Evolutionary conservation across 2,329 filamentous ascomycete species (phyloP).

Genomic region (Aspergillus bombycis): DNA sequence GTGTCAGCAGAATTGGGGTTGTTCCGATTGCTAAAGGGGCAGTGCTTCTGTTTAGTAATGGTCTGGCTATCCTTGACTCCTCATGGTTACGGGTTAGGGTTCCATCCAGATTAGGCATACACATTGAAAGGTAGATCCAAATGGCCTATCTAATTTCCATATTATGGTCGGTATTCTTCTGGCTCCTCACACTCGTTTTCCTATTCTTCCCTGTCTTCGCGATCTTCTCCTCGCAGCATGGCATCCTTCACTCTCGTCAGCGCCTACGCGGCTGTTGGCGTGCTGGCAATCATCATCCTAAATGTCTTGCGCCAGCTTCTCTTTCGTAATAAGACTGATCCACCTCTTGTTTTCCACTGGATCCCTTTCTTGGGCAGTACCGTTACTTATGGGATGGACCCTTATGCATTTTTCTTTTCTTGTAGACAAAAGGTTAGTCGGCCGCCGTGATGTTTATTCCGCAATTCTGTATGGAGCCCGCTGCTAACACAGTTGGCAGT

Average conservation of each 20-base stretch:
- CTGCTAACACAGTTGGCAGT: slow-evolving; percentile 53
- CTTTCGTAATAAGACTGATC: slow-evolving; percentile 62
- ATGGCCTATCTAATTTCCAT: neutral
- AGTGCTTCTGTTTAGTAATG: slow-evolving; percentile 3
- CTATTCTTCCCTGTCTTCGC: neutral
- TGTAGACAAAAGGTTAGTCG: slow-evolving; percentile 69
- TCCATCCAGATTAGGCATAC: neutral
- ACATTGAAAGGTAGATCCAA: neutral
- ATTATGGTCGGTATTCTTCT: neutral
- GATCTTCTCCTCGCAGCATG: slow-evolving; percentile 15
- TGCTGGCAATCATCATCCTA: slow-evolving; percentile 13
- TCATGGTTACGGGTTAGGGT: neutral
- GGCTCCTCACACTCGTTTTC: neutral
- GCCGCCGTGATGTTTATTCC: neutral
- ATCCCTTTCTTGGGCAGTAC: slow-evolving; percentile 61
- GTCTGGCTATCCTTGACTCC: neutral
- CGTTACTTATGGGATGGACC: slow-evolving; percentile 54
- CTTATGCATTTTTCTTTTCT: slow-evolving; percentile 78
- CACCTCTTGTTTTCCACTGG: slow-evolving; percentile 79
- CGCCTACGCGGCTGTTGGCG: slow-evolving; percentile 16
- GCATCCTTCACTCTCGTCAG: slow-evolving; percentile 15
- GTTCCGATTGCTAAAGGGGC: slow-evolving; percentile 14
- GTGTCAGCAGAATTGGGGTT: slow-evolving; percentile 15
- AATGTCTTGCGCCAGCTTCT: slow-evolving; percentile 24
- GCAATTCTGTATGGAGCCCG: neutral